Conservation (phyloP, 768 basidiomycete species). For the Sarcomyxa edulis region DNA sequence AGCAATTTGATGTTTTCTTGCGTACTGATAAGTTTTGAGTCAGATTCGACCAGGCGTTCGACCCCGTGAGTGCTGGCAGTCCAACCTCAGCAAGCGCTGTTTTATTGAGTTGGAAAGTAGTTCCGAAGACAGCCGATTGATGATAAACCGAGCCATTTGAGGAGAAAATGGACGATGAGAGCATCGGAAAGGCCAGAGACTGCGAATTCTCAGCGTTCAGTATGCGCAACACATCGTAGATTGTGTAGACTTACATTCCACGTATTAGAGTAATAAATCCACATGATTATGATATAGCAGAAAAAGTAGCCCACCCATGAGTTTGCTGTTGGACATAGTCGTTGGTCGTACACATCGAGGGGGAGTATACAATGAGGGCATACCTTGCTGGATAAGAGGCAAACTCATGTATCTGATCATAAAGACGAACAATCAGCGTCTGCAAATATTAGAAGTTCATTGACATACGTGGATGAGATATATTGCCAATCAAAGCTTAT, state of each 20-base stretch:
- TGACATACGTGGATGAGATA: constrained; percentile 38
- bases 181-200: constrained; percentile 52
- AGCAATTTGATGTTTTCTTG: background rate
- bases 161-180: constrained; percentile 54
- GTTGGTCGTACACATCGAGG: too few relatives aligned
- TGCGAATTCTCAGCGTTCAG: constrained; percentile 14
- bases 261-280: constrained; percentile 56
- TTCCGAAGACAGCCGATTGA: constrained; percentile 48
- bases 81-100: constrained; percentile 49
- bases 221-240: background rate
- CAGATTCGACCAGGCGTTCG: constrained; percentile 48
- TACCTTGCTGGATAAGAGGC: constrained; percentile 54
- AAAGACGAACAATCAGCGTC: background rate
- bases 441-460: too few relatives aligned
- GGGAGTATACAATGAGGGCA: constrained; percentile 2
- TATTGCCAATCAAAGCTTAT: constrained; percentile 70
- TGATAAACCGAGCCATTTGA: constrained; percentile 50
- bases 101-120: constrained; percentile 44
- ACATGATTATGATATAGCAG: constrained; percentile 49
- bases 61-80: constrained; percentile 43
- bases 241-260: constrained; percentile 42
- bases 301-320: constrained; percentile 50
- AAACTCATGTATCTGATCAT: constrained; percentile 38
- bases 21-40: constrained; percentile 42
- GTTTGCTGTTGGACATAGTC: constrained; percentile 32